Evolutionary conservation across 805 yeast genomes (phyloP).

Genomic region (Ogataea neopini): DNA sequence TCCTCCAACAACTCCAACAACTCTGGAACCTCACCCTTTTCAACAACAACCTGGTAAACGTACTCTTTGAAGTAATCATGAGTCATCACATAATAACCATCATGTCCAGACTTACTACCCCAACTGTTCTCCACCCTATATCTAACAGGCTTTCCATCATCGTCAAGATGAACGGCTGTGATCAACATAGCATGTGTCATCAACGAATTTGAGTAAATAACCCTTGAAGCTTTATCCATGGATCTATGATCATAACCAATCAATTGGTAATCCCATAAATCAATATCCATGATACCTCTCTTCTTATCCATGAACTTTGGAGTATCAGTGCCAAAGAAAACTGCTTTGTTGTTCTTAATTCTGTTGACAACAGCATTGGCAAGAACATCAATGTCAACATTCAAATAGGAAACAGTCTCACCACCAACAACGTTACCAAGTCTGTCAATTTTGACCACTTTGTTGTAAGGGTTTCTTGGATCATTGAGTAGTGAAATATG

Average conservation of each 20-base stretch:
- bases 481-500: slow-evolving; percentile 74
- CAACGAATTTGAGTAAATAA: slow-evolving; percentile 65
- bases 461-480: slow-evolving; percentile 71
- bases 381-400: slow-evolving; percentile 58
- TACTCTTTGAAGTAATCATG: slow-evolving; percentile 75
- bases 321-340: slow-evolving; percentile 89
- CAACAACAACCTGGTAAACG: slow-evolving; percentile 70
- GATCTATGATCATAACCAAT: slow-evolving; percentile 52
- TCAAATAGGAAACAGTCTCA: slow-evolving; percentile 70
- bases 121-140: slow-evolving; percentile 79
- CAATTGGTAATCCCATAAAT: slow-evolving; percentile 65
- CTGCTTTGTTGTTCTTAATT: slow-evolving; percentile 72
- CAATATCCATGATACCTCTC: slow-evolving; percentile 72
- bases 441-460: slow-evolving; percentile 68
- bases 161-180: slow-evolving; percentile 77
- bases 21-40: slow-evolving; percentile 46
- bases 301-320: slow-evolving; percentile 67
- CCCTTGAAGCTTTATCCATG: slow-evolving; percentile 62
- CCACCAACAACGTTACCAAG: slow-evolving; percentile 74
- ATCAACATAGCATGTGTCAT: slow-evolving; percentile 93
- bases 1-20: slow-evolving; percentile 43
- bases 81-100: slow-evolving; percentile 71
- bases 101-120: slow-evolving; percentile 68
- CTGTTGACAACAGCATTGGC: slow-evolving; percentile 65
- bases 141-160: slow-evolving; percentile 57